phyloP scores from a whole-genome alignment of 768 basidiomycete genomes.

The Goffeauzyma gilvescens region DNA sequence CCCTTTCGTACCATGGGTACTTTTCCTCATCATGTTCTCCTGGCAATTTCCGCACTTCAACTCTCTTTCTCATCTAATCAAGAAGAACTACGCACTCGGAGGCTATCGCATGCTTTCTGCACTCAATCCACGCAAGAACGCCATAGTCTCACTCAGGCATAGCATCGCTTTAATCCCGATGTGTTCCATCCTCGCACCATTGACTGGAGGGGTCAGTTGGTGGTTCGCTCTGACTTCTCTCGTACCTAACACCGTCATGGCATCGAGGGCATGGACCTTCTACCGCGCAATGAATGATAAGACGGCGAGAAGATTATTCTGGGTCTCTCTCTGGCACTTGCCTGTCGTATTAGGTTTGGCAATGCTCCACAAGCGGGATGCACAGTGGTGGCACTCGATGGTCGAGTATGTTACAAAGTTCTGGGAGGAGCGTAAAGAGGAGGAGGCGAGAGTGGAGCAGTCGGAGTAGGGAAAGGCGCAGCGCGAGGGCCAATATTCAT shows the following conservation, averaged over 20 bases:
- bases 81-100: slow-evolving; percentile 73
- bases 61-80: slow-evolving; percentile 65
- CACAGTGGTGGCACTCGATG: neutral
- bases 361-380: slow-evolving; percentile 72
- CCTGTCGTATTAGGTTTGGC: slow-evolving; percentile 74
- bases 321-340: slow-evolving; percentile 70
- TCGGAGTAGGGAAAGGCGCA: too few relatives aligned
- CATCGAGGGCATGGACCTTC: slow-evolving; percentile 52
- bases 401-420: too few relatives aligned
- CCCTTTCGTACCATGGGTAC: slow-evolving; percentile 56
- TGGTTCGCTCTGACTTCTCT: slow-evolving; percentile 59
- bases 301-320: slow-evolving; percentile 55
- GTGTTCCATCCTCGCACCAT: slow-evolving; percentile 58
- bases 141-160: slow-evolving; percentile 69
- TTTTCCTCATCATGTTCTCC: slow-evolving; percentile 71
- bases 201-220: slow-evolving; percentile 89
- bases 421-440: too few relatives aligned
- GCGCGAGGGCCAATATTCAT: too few relatives aligned
- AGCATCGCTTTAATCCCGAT: slow-evolving; percentile 49
- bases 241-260: slow-evolving; percentile 53
- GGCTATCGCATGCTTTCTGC: slow-evolving; percentile 87
- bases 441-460: too few relatives aligned
- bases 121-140: slow-evolving; percentile 55
- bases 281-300: slow-evolving; percentile 42
- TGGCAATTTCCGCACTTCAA: slow-evolving; percentile 99